Conservation (phyloP, 1,139 yeast genomes). For the Debaryomyces nepalensis region DNA sequence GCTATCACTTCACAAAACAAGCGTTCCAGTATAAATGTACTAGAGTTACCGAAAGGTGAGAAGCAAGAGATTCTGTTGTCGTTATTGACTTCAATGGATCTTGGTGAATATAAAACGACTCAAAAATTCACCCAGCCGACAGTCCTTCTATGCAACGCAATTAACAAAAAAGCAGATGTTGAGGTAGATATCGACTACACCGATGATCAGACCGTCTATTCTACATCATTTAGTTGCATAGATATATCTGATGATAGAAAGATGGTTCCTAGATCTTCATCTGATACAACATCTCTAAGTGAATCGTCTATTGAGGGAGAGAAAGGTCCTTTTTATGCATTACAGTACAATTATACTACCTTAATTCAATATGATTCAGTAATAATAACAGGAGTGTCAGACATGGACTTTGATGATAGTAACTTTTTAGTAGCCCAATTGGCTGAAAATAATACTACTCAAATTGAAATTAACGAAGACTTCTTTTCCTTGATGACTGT, state of each 20-base stretch:
- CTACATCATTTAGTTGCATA: slow-evolving; percentile 42
- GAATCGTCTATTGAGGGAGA: slow-evolving; percentile 60
- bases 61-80: slow-evolving; percentile 18
- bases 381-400: slow-evolving; percentile 40
- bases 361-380: slow-evolving; percentile 51
- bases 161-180: slow-evolving; percentile 1
- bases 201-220: slow-evolving; percentile 24
- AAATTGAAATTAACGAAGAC: slow-evolving; percentile 34
- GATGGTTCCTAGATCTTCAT: slow-evolving; percentile 51
- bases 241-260: slow-evolving; percentile 41
- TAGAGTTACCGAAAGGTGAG: slow-evolving; percentile 14
- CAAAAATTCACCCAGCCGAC: slow-evolving; percentile 15
- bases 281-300: slow-evolving; percentile 31
- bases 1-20: slow-evolving; percentile 13
- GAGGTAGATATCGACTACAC: slow-evolving; percentile 26
- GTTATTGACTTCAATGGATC: slow-evolving; percentile 21
- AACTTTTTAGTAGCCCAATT: slow-evolving; percentile 46
- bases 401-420: slow-evolving; percentile 21
- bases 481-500: slow-evolving; percentile 37
- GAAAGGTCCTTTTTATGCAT: slow-evolving; percentile 48
- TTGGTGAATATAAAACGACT: slow-evolving; percentile 12
- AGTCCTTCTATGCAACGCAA: slow-evolving; percentile 23
- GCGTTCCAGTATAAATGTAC: slow-evolving; percentile 16
- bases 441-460: slow-evolving; percentile 25
- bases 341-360: slow-evolving; percentile 41